These are phyloP conservation scores for Tremella fuciformis DNA, from an alignment of 768 basidiomycete species.

Conservation along the genomic window DNA sequence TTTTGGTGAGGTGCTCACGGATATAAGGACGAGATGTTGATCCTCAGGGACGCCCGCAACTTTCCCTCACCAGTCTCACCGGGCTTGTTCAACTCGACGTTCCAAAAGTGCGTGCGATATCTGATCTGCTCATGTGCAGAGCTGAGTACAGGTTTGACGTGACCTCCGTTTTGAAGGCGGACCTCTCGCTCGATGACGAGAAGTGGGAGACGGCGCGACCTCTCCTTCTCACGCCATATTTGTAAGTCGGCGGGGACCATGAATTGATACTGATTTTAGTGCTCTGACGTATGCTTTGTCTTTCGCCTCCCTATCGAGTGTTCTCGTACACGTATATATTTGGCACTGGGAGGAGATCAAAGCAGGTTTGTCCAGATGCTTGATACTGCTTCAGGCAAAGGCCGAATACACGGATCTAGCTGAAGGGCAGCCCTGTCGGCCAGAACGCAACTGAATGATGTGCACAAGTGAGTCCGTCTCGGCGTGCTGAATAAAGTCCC, in stretches of 20 bases:
- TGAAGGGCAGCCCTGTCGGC: constrained; percentile 35
- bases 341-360: constrained; percentile 50
- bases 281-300: constrained; percentile 49
- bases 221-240: constrained; percentile 51
- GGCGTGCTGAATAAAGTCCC: background rate
- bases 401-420: constrained; percentile 7
- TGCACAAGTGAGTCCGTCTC: constrained; percentile 42
- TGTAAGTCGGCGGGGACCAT: constrained; percentile 35
- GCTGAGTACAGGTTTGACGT: constrained; percentile 48
- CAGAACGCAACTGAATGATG: constrained; percentile 37
- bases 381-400: no score
- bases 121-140: background rate
- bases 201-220: constrained; percentile 49
- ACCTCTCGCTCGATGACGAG: constrained; percentile 48
- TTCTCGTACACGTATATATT: constrained; percentile 50
- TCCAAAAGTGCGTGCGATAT: constrained; percentile 35
- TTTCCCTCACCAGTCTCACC: constrained; percentile 49
- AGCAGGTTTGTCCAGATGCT: constrained; percentile 29
- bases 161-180: constrained; percentile 45
- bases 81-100: constrained; percentile 47
- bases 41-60: constrained; percentile 37
- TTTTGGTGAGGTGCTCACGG: constrained; percentile 40
- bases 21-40: background rate
- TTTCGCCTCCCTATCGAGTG: constrained; percentile 50
- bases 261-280: constrained; percentile 30